Evolutionary conservation across 108 stramenopile species (phyloP), one percentile per base, ranked within the genome.

Genomic region (Nitzschia sp.): DNA sequence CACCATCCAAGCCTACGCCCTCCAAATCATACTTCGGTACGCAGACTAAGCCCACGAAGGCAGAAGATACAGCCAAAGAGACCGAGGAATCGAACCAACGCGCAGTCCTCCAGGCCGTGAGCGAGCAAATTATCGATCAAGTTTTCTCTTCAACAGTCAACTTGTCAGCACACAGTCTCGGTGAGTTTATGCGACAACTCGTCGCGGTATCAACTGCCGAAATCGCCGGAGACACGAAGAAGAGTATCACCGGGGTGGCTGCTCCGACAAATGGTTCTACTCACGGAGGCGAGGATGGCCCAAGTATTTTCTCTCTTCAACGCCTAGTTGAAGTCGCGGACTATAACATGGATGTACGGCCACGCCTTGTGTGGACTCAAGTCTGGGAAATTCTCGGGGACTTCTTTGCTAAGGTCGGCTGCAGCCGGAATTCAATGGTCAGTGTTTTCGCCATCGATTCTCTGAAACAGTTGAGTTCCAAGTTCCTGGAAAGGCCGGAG

Each of bases 321-420:
- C 75, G 90, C 62, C 85, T 99, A 26, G 99, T 99, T 16, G 99
- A 99, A 69, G 98, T 98, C 35, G 98, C 99, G 17, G 98, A 98
- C 67, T 97, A 83, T 70, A 99, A 99, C 87, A 96, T 99, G 97
- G 79, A 94, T 63, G 76, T 73, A 3, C 84, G 99, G 26, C 91
- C 97, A 25, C 82, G 98, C 25, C 57, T 99, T 30, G 96, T 93
- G 2, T 99, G 98, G 98, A 84, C 94, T 26, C 80, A 91, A 67
- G 82, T 99, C 25, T 99, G 99, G 99, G 88, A 86, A 66, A 79
- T 87, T 21, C 89, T 99, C 76, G 85, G 95, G 2, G 63, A 77
- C 45, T 97, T 96, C 75, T 99, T 99, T 72, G 85, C 96, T 9
- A 80, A 77, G 62, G 95, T 94, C 22, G 98, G 98, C 1, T 92